Evolutionary conservation across 805 yeast genomes (phyloP), one percentile per base, ranked within the genome.

Genomic region (Barnettozyma botsteinii): DNA sequence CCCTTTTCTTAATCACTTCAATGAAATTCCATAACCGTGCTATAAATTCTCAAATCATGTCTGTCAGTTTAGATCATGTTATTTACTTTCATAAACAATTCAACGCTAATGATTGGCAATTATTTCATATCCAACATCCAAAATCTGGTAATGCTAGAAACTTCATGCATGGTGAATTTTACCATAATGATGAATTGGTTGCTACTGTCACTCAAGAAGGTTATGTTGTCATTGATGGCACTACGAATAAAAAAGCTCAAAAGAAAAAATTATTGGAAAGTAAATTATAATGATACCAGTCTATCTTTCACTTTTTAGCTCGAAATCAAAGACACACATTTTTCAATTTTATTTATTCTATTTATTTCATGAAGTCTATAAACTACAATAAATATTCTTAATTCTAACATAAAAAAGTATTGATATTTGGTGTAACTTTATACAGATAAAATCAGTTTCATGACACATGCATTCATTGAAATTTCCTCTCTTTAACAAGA

Each of bases 161-260:
- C 11, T 56, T 81, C 33, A 59, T 81, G 52, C 70, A 68, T 45
- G 85, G 77, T 14, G 81, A 80, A 45, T 66, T 80, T 54, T 82
- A 63, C 57, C 56, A 58, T 30, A 49, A 55, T 6, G 65, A 69
- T 17, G 64, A 66, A 23, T 70, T 79, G 41, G 69, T 77, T 3
- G 84, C 85, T 3, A 70, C 80, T 0, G 67, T 79, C 2, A 57
- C 77, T 8, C 91, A 84, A 57, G 88, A 83, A 56, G 87, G 86
- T 0, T 61, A 79, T 41, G 73, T 52, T 37, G 51, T 49, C 7
- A 42, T 51, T 23, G 42, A 45, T 30, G 57, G 51, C 24, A 41
- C 13, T 12, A 29, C 32, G 6, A 29, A 29, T 18, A 29, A 29
- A n/a, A 29, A 45, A 14, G 28, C 34, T 3, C 20, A 36, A 23